These are phyloP conservation scores for Fraxinus baroniana DNA, from an alignment of 305 asterid genomes.

Conservation along the genomic window DNA sequence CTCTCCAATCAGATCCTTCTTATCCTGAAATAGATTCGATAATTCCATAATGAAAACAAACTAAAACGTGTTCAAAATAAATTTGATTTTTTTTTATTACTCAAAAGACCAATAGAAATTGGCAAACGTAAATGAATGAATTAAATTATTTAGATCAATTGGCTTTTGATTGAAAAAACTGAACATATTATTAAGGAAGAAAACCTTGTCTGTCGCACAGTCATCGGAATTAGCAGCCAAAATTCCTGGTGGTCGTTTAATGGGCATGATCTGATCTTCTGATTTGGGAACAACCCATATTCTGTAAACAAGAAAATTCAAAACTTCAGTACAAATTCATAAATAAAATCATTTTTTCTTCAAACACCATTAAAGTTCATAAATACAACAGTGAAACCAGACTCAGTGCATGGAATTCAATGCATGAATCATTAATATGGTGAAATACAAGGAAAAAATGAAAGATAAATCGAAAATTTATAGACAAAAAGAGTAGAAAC, in stretches of 20 bases:
- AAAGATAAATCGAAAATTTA: background rate
- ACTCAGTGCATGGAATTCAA: slow-evolving; percentile 6
- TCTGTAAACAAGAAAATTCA: slow-evolving; percentile 33
- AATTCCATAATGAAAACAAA: background rate
- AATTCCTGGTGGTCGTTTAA: slow-evolving; percentile 31
- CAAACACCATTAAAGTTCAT: background rate
- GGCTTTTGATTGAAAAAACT: background rate
- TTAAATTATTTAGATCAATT: background rate
- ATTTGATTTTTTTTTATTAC: background rate
- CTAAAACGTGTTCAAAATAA: background rate
- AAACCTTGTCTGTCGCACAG: slow-evolving; percentile 39
- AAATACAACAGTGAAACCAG: background rate
- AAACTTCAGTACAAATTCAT: background rate
- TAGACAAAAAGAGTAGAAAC: slow-evolving; percentile 24
- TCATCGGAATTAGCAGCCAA: slow-evolving; percentile 32
- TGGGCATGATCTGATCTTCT: slow-evolving; percentile 28
- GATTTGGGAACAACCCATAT: slow-evolving; percentile 38
- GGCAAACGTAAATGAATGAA: background rate
- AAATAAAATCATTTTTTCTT: background rate
- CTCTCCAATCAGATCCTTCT: slow-evolving; percentile 41
- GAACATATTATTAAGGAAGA: background rate
- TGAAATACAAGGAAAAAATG: background rate
- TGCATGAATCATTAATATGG: slow-evolving; percentile 7
- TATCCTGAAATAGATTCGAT: slow-evolving; percentile 36
- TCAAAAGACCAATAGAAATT: background rate